phyloP scores from a whole-genome alignment of 306 rosid genomes.

The Cotoneaster glaucophyllus region DNA sequence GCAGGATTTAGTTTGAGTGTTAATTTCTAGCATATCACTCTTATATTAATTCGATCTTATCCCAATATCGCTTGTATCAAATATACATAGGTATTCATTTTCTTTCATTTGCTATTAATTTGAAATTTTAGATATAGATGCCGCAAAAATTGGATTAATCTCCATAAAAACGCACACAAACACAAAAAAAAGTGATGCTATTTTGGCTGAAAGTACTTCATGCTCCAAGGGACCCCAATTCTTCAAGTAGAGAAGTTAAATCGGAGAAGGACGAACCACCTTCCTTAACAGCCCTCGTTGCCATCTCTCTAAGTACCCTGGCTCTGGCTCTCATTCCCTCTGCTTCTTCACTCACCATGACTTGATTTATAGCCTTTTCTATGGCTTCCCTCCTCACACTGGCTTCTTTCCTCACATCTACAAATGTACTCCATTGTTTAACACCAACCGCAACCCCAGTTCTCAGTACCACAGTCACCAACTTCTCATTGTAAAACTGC shows the following conservation, averaged over 20 bases:
- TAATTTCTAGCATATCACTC: too few relatives aligned
- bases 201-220: neutral
- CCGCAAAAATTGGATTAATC: too few relatives aligned
- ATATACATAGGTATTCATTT: too few relatives aligned
- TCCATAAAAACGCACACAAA: too few relatives aligned
- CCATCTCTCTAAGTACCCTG: conserved; percentile 6
- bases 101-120: too few relatives aligned
- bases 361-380: conserved; percentile 22
- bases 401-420: conserved; percentile 15
- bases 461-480: conserved; percentile 18
- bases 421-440: conserved; percentile 7
- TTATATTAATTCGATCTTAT: too few relatives aligned
- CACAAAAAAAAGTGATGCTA: too few relatives aligned
- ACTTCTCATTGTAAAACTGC: conserved; percentile 38
- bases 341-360: conserved; percentile 34
- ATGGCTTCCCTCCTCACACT: conserved; percentile 12
- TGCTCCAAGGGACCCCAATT: conserved; percentile 11
- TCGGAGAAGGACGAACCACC: neutral
- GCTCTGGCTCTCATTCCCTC: conserved; percentile 30
- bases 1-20: too few relatives aligned
- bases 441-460: conserved; percentile 30
- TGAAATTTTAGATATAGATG: too few relatives aligned
- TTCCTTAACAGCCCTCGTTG: conserved; percentile 15
- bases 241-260: conserved; percentile 1
- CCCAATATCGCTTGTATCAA: too few relatives aligned